A percentile compares a stretch with the other conserved stretches of the same genome.
These are phyloP conservation scores for Platanthera guangdongensis DNA, from an alignment of 106 monocot genomes.

Conservation along the genomic window DNA sequence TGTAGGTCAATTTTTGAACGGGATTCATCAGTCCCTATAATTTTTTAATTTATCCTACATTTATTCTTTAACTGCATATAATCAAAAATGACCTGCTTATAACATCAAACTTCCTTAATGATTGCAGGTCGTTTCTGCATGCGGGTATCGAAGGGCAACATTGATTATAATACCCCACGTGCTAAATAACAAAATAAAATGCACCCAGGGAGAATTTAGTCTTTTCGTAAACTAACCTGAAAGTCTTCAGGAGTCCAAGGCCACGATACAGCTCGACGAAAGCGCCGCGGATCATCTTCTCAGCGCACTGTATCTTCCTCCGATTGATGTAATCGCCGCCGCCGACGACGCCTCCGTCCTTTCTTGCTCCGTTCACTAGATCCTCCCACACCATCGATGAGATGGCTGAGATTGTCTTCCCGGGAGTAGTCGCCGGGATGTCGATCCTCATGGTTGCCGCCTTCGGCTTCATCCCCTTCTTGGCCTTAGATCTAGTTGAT, in stretches of 20 bases:
- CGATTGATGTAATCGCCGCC: conserved; percentile 48
- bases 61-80: no score
- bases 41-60: no score
- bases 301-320: conserved; percentile 88
- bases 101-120: no score
- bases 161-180: not conserved
- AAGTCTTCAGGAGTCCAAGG: conserved; percentile 78
- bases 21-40: no score
- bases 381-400: conserved; percentile 83
- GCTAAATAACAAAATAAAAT: not conserved
- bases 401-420: conserved; percentile 48
- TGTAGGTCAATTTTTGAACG: no score
- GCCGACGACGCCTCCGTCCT: conserved; percentile 38
- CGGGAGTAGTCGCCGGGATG: conserved; percentile 73
- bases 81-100: no score
- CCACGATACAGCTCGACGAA: conserved; percentile 84
- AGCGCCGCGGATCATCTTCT: conserved; percentile 84
- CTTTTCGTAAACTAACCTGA: conserved; percentile 30
- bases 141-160: not conserved
- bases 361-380: conserved; percentile 54
- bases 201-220: not conserved
- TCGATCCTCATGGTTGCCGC: conserved; percentile 68
- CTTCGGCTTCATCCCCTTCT: conserved; percentile 64
- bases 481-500: conserved; percentile 41
- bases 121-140: not conserved